Conservation (phyloP, 1,139 yeast species). For the Chernovozyma sophiae-reginae region DNA sequence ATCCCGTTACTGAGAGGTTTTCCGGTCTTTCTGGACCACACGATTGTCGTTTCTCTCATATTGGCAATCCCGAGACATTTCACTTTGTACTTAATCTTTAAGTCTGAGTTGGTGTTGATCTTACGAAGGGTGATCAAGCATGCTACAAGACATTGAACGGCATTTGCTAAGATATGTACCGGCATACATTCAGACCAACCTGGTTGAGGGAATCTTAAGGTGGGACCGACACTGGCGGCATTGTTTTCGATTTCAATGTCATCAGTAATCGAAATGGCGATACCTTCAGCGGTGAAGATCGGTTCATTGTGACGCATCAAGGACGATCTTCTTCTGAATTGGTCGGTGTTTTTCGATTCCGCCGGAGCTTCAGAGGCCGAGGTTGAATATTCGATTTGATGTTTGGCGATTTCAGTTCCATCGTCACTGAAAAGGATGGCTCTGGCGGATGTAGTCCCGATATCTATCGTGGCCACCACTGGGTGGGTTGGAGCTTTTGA, state of each 20-base stretch:
- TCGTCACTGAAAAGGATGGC: constrained; percentile 72
- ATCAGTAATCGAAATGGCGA: constrained; percentile 57
- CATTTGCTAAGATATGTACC: constrained; percentile 74
- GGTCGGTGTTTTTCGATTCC: constrained; percentile 43
- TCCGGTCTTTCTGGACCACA: constrained; percentile 86
- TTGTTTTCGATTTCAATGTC: constrained; percentile 61
- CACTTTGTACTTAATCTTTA: constrained; percentile 51
- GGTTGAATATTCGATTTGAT: constrained; percentile 86
- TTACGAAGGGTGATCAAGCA: constrained; percentile 56
- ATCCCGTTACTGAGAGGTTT: constrained; percentile 82
- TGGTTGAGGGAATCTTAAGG: constrained; percentile 69
- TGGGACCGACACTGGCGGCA: constrained; percentile 56
- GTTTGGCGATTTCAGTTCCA: constrained; percentile 79
- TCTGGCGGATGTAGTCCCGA: constrained; percentile 94
- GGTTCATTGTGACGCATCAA: constrained; percentile 50
- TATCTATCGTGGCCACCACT: constrained; percentile 72
- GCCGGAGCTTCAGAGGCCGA: constrained; percentile 57
- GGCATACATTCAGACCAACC: constrained; percentile 98
- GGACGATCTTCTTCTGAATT: constrained; percentile 48
- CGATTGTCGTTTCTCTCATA: constrained; percentile 92
- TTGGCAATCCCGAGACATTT: constrained; percentile 82
- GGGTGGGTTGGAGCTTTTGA: constrained; percentile 43
- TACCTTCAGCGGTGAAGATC: constrained; percentile 71
- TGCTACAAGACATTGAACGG: constrained; percentile 70
- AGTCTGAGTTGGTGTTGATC: constrained; percentile 50